These are phyloP conservation scores for Candida lessepsii DNA, from an alignment of 805 yeast genomes.

Conservation along the genomic window DNA sequence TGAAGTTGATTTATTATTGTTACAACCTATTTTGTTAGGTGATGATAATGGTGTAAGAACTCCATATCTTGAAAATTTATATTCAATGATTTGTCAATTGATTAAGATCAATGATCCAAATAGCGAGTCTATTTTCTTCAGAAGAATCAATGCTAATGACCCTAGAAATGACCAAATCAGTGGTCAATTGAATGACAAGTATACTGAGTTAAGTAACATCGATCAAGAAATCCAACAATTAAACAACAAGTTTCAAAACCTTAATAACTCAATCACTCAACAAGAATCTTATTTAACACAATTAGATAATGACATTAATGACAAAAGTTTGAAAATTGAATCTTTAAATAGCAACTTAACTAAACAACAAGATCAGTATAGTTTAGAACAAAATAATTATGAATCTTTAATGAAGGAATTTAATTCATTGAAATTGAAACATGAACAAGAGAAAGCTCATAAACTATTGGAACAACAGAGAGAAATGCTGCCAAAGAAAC, in stretches of 20 bases:
- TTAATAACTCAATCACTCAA: conserved; percentile 21
- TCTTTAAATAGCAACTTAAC: conserved; percentile 17
- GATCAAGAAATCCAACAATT: conserved; percentile 20
- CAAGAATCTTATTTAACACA: conserved; percentile 22
- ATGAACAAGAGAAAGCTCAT: conserved; percentile 6
- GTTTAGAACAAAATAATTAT: conserved; percentile 11
- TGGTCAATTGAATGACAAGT: conserved; percentile 17
- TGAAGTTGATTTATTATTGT: conserved; percentile 69
- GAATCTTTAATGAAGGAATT: conserved; percentile 12
- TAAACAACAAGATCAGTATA: conserved; percentile 17
- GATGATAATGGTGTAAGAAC: conserved; percentile 85
- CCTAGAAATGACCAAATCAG: background rate
- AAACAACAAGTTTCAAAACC: conserved; percentile 10
- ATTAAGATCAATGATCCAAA: conserved; percentile 42
- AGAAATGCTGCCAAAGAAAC: conserved; percentile 2
- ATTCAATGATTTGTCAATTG: conserved; percentile 71
- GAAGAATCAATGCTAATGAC: conserved; percentile 17
- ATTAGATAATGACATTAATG: conserved; percentile 21
- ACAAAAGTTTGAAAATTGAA: conserved; percentile 20
- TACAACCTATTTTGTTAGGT: conserved; percentile 87
- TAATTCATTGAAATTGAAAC: conserved; percentile 7
- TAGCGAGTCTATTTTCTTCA: conserved; percentile 29
- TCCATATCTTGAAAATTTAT: conserved; percentile 85
- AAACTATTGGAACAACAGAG: conserved; percentile 4
- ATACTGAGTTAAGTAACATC: conserved; percentile 21